Evolutionary conservation across 2,329 filamentous ascomycete genomes (phyloP).

Genomic region (Penicillium sp.): DNA sequence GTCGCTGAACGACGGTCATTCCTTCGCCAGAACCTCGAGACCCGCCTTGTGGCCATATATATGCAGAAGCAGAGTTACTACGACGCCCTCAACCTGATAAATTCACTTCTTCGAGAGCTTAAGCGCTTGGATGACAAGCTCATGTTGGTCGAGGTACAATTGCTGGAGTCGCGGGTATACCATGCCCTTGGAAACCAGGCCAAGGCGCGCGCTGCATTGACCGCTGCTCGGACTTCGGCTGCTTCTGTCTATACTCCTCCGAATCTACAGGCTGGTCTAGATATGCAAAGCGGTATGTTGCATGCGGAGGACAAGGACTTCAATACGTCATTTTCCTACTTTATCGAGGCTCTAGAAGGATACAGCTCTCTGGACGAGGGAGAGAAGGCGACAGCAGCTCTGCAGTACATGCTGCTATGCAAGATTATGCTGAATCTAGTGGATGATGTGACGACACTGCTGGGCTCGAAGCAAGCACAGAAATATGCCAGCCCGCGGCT

Average conservation of each 20-base stretch:
- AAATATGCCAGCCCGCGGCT: constrained; percentile 95
- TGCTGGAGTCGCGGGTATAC: constrained; percentile 95
- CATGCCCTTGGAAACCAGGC: constrained; percentile 95
- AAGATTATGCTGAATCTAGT: constrained; percentile 99
- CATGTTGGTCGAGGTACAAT: constrained; percentile 94
- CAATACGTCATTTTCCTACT: constrained; percentile 98
- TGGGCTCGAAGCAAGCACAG: constrained; percentile 94
- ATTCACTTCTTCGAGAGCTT: constrained; percentile 91
- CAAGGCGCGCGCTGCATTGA: constrained; percentile 93
- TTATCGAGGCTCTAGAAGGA: constrained; percentile 97
- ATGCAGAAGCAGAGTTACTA: constrained; percentile 99
- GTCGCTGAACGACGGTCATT: constrained; percentile 93
- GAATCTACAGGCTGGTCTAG: constrained; percentile 89
- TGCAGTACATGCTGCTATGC: constrained; percentile 99
- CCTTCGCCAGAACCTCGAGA: constrained; percentile 97
- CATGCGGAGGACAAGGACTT: constrained; percentile 99
- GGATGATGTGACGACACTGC: constrained; percentile 93
- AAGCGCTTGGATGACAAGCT: constrained; percentile 99
- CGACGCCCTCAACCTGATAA: constrained; percentile 95
- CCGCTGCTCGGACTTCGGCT: constrained; percentile 90
- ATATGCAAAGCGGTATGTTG: constrained; percentile 99
- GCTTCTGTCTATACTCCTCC: constrained; percentile 98
- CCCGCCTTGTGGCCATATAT: constrained; percentile 88
- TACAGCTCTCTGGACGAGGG: constrained; percentile 92
- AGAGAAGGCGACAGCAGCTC: constrained; percentile 87